These are phyloP conservation scores for Begonia fuchsioides DNA, from an alignment of 306 rosid genomes.

Conservation along the genomic window DNA sequence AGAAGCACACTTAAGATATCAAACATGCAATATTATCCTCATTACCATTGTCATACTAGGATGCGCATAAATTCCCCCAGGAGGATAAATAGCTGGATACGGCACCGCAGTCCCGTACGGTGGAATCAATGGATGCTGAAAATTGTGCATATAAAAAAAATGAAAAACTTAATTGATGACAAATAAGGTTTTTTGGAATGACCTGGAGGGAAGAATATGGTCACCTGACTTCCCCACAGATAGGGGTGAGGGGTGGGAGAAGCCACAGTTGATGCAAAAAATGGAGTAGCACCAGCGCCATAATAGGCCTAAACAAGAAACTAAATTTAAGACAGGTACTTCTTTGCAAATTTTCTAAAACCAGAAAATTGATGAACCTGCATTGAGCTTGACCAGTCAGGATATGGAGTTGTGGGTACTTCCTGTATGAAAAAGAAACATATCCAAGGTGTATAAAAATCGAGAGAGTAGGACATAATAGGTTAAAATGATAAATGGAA, in stretches of 20 bases:
- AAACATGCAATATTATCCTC: neutral
- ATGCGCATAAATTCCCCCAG: conserved; percentile 84
- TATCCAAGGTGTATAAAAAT: neutral
- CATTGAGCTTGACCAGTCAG: conserved; percentile 94
- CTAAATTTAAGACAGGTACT: neutral
- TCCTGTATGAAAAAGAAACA: conserved; percentile 33
- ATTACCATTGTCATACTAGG: conserved; percentile 76
- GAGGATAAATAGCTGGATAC: conserved; percentile 85
- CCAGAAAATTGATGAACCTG: conserved; percentile 33
- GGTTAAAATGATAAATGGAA: neutral
- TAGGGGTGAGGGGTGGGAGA: conserved; percentile 84
- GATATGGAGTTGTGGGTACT: conserved; percentile 43
- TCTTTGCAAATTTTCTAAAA: too few relatives aligned
- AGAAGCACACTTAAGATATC: too few relatives aligned
- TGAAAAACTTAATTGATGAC: too few relatives aligned
- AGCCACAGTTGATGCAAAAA: conserved; percentile 79
- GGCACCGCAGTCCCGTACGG: conserved; percentile 97
- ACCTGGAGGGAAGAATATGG: neutral
- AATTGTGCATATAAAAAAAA: neutral
- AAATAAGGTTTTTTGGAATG: too few relatives aligned
- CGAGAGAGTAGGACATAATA: conserved; percentile 2
- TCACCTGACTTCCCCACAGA: conserved; percentile 94
- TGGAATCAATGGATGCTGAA: conserved; percentile 82
- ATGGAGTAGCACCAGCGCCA: conserved; percentile 75
- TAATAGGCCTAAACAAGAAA: conserved; percentile 70